A percentile compares a stretch with the other conserved stretches of the same genome.
Conservation (phyloP, 768 basidiomycete species). For the Trametes cinnabarina region DNA sequence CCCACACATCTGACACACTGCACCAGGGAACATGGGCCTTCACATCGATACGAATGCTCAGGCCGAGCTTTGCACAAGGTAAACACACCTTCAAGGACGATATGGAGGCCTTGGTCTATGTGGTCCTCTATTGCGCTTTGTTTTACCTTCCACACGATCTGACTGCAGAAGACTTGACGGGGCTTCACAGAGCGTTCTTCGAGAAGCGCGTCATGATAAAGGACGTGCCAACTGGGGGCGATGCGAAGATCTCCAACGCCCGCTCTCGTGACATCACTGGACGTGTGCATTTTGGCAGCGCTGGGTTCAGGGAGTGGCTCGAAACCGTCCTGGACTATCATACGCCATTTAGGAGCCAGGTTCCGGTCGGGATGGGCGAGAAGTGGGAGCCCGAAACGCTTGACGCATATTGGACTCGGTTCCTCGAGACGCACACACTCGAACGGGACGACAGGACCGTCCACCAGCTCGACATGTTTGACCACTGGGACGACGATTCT, state of each 20-base stretch:
- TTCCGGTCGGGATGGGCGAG: background rate
- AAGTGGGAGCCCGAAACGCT: background rate
- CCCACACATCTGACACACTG: no score
- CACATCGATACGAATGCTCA: background rate
- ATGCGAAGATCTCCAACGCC: background rate
- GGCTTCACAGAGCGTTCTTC: background rate
- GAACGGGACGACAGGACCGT: background rate
- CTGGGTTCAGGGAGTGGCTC: background rate
- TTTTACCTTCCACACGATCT: background rate
- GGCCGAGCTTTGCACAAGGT: background rate
- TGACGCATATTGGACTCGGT: background rate
- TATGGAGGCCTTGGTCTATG: background rate
- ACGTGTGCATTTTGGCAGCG: background rate
- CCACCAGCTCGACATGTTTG: background rate
- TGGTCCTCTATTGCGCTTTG: background rate
- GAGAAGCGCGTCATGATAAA: background rate
- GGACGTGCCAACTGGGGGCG: background rate
- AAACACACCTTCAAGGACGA: background rate
- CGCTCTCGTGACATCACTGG: background rate
- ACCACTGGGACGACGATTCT: background rate
- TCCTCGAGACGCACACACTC: background rate
- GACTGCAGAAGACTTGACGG: background rate
- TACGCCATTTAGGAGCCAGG: background rate
- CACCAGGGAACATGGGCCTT: slow-evolving; percentile 13
- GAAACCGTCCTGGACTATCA: background rate